Evolutionary conservation across 176 grass and related monocot species (phyloP).

Genomic region (Aegilops longissima): DNA sequence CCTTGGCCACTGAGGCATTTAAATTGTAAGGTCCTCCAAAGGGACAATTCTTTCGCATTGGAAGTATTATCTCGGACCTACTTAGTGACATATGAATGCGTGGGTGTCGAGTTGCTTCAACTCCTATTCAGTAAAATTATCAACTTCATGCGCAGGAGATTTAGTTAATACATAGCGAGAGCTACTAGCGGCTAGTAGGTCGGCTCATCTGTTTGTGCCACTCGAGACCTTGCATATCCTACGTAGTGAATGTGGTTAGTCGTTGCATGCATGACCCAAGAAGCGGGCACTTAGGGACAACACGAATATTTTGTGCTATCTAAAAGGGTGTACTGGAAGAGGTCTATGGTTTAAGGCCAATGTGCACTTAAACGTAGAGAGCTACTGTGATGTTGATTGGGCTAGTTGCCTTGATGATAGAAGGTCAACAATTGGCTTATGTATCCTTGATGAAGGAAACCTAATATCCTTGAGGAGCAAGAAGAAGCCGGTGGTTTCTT

Average conservation of each 20-base stretch:
- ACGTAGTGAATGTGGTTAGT: background rate
- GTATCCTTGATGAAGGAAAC: too few species aligned
- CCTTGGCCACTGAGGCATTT: background rate
- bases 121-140: background rate
- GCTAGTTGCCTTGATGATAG: too few species aligned
- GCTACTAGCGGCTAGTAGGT: background rate
- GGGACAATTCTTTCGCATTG: background rate
- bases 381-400: too few species aligned
- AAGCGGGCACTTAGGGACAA: background rate
- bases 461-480: too few species aligned
- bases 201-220: background rate
- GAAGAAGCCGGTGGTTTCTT: too few species aligned
- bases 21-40: background rate
- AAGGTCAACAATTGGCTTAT: too few species aligned
- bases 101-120: background rate
- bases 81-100: background rate
- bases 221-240: background rate
- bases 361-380: too few species aligned
- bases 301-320: background rate
- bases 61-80: background rate
- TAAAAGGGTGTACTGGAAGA: too few species aligned
- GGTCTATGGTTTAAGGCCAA: too few species aligned
- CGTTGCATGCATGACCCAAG: background rate
- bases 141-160: background rate
- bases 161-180: background rate